These are phyloP conservation scores for Pichia cabralensis DNA, from an alignment of 805 yeast genomes.

Conservation along the genomic window DNA sequence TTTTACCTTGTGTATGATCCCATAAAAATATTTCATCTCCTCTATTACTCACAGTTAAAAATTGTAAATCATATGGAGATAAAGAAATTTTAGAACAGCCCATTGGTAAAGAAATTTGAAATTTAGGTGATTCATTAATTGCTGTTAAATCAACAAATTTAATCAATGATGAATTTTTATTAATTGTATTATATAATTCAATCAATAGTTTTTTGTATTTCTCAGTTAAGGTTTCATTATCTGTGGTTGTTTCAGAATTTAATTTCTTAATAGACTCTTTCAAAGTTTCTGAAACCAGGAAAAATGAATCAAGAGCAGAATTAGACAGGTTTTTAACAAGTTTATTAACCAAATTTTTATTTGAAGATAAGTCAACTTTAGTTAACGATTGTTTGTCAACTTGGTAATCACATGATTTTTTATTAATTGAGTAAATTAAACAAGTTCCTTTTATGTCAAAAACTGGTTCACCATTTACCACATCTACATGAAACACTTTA, in stretches of 20 bases:
- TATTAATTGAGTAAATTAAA: conserved; percentile 33
- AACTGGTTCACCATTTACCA: conserved; percentile 30
- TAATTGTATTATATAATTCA: conserved; percentile 21
- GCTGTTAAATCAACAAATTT: conserved; percentile 38
- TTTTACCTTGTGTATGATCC: conserved; percentile 47
- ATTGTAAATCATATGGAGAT: conserved; percentile 49
- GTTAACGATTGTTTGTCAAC: conserved; percentile 25
- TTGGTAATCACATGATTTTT: conserved; percentile 2
- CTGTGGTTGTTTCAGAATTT: no score
- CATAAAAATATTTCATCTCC: conserved; percentile 59
- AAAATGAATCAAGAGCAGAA: conserved; percentile 35
- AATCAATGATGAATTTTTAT: conserved; percentile 26
- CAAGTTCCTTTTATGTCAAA: conserved; percentile 41
- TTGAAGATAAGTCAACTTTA: conserved; percentile 36
- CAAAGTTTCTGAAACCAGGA: no score
- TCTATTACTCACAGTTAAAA: conserved; percentile 43
- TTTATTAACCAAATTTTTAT: conserved; percentile 37
- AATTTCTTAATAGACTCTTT: no score
- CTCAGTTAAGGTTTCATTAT: conserved; percentile 12
- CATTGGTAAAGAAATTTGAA: conserved; percentile 46
- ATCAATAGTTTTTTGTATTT: conserved; percentile 19
- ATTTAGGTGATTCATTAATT: conserved; percentile 27
- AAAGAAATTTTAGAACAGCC: conserved; percentile 52
- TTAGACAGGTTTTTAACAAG: conserved; percentile 40
- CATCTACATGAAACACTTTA: conserved; percentile 10